A percentile compares a stretch with the other conserved stretches of the same genome.
Evolutionary conservation across 176 grass and related monocot genomes (phyloP).

Genomic region (Pontederia crassipes): DNA sequence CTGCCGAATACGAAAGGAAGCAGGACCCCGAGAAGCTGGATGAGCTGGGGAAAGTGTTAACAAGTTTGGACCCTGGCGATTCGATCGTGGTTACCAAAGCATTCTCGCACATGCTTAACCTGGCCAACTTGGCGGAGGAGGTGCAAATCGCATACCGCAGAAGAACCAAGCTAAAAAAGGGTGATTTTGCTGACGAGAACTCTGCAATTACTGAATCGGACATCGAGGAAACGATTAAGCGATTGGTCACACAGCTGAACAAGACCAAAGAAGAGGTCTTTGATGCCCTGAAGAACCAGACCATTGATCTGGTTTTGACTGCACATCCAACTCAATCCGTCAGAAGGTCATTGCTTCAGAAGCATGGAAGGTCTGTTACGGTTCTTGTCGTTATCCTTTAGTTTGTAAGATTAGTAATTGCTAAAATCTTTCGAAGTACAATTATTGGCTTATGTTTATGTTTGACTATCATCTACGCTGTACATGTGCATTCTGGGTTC

Average conservation of each 20-base stretch:
- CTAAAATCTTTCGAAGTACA: too few relatives aligned
- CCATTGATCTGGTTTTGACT: slow-evolving; percentile 20
- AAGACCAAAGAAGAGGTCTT: slow-evolving; percentile 16
- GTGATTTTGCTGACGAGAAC: slow-evolving; percentile 17
- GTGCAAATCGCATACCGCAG: slow-evolving; percentile 19
- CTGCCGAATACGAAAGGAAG: slow-evolving; percentile 16
- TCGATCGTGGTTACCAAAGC: slow-evolving; percentile 11
- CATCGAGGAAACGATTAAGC: slow-evolving; percentile 18
- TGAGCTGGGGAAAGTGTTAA: slow-evolving; percentile 13
- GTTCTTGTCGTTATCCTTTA: too few relatives aligned
- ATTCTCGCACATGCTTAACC: slow-evolving; percentile 23
- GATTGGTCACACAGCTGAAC: slow-evolving; percentile 10
- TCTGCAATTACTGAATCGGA: slow-evolving; percentile 16
- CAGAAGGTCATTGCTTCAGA: slow-evolving; percentile 16
- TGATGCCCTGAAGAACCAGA: slow-evolving; percentile 20
- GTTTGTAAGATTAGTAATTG: too few relatives aligned
- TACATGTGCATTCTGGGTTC: too few relatives aligned
- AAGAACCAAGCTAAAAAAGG: slow-evolving; percentile 18
- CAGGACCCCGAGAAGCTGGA: not conserved
- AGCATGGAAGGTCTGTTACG: slow-evolving; percentile 18
- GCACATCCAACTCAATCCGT: slow-evolving; percentile 22
- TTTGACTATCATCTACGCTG: too few relatives aligned
- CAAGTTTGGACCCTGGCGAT: slow-evolving; percentile 14
- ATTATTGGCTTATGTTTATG: too few relatives aligned
- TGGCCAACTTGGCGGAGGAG: slow-evolving; percentile 19